Evolutionary conservation across 2,329 filamentous ascomycete genomes (phyloP), one percentile per base, ranked within the genome.

Genomic region (Penicillium nordicum): DNA sequence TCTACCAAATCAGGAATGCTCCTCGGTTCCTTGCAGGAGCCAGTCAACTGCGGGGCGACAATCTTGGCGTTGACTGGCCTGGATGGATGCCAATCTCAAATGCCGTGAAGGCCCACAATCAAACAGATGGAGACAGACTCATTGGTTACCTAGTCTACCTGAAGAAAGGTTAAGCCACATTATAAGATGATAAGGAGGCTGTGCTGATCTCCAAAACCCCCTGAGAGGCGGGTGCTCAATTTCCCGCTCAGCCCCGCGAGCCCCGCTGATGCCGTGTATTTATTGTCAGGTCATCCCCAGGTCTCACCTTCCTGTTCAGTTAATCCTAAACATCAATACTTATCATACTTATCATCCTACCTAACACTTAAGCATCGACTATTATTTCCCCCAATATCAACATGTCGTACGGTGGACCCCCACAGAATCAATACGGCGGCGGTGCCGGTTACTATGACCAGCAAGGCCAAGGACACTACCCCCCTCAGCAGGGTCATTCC

Each of bases 371-470:
- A 16, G 4, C 37, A 10, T 41, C 38, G 7, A 36, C 9, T 32
- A 36, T 25, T 23, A 29, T n/a, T 5, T 6, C 21, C 11, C 29
- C 12, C 18, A 14, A 23, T 18, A 46, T 27, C 48, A 60, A 27
- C 30, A 65, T 65, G 63, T 65, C 63, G 34, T 66, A 65, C 63
- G 51, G 55, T 43, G 50, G 58, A 44, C 59, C 61, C 14, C 57
- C 61, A n/a, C 58, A 65, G 38, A 63, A 66, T 46, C 66, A 63
- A 44, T 67, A 69, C 30, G 30, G 30, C 51, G 62, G 61, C 34
- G 53, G 52, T 30, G 62, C 43, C 18, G 44, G 57, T 46, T 63
- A 66, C 44, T 65, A 63, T 55, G 61, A 58, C 29, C 62, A 69
- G 16, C 62, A 63, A 36, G 62, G 63, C 41, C 59, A 65, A 41